phyloP scores from a whole-genome alignment of 176 grass and related monocot genomes.

The Thinopyrum elongatum region DNA sequence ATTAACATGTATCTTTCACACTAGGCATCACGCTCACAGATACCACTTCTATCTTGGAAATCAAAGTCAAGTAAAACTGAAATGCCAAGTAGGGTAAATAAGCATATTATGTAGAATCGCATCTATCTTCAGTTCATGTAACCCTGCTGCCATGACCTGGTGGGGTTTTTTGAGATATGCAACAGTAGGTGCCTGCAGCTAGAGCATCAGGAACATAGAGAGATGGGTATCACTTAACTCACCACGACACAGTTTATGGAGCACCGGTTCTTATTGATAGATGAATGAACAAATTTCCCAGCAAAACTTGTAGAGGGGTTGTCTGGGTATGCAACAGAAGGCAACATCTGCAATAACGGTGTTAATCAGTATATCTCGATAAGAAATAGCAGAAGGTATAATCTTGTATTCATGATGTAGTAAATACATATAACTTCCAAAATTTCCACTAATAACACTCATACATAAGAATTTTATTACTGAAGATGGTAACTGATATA shows the following conservation, averaged over 20 bases:
- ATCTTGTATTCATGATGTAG: conserved; percentile 1
- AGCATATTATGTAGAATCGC: background rate
- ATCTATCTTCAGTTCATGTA: background rate
- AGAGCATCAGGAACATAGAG: background rate
- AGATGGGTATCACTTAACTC: conserved; percentile 44
- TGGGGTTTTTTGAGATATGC: background rate
- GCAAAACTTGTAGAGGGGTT: conserved; percentile 96
- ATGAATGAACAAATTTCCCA: conserved; percentile 98
- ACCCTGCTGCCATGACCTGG: background rate
- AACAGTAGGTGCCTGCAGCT: conserved; percentile 1
- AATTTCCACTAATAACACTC: background rate
- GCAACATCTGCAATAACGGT: conserved; percentile 71
- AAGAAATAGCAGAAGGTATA: background rate
- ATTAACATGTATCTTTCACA: background rate
- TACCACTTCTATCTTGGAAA: background rate
- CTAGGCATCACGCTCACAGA: background rate
- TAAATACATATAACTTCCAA: background rate
- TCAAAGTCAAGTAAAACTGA: background rate
- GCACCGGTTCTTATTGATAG: conserved; percentile 98
- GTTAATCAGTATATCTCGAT: conserved; percentile 26
- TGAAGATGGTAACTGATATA: background rate
- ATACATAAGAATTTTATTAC: background rate
- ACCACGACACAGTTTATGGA: conserved; percentile 97
- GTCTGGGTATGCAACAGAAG: conserved; percentile 82
- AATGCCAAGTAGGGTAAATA: background rate